Percentiles rank a stretch among this genome's conserved stretches.
These are phyloP conservation scores for Ogataea ganodermae DNA, from an alignment of 805 yeast genomes.

Conservation along the genomic window DNA sequence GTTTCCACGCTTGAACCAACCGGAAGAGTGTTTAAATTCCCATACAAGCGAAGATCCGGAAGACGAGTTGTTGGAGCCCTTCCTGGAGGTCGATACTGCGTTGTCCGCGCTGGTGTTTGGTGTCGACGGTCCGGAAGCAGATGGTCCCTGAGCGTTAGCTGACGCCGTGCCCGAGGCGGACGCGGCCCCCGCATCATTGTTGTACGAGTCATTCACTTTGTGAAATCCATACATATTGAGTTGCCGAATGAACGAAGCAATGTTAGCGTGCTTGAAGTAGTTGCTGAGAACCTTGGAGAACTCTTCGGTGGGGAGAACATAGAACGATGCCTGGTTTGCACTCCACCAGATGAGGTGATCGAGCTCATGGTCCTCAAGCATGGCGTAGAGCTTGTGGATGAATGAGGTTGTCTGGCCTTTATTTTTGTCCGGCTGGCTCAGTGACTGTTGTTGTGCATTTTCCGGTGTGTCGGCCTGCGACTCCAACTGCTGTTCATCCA, in stretches of 20 bases:
- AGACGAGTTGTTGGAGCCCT: constrained; percentile 25
- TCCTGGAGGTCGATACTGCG: constrained; percentile 19
- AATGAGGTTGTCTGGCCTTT: constrained; percentile 46
- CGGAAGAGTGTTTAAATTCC: constrained; percentile 89
- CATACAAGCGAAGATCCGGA: constrained; percentile 42
- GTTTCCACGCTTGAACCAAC: constrained; percentile 79
- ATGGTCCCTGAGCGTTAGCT: background rate
- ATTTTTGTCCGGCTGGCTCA: constrained; percentile 13
- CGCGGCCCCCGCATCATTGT: constrained; percentile 17
- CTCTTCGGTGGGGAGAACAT: constrained; percentile 82
- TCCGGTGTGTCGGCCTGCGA: constrained; percentile 2
- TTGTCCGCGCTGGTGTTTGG: background rate
- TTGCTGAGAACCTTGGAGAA: constrained; percentile 70
- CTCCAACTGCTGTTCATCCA: constrained; percentile 6
- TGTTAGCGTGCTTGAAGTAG: constrained; percentile 79
- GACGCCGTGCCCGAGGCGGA: constrained; percentile 8
- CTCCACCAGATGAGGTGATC: constrained; percentile 87
- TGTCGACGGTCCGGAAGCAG: constrained; percentile 9
- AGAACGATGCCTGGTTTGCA: constrained; percentile 63
- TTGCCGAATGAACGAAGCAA: constrained; percentile 77
- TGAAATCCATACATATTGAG: constrained; percentile 83
- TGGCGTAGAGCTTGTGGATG: constrained; percentile 86
- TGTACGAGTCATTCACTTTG: constrained; percentile 58
- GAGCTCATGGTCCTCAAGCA: constrained; percentile 78
- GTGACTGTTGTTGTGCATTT: background rate